Evolutionary conservation across 2,329 filamentous ascomycete species (phyloP).

Genomic region (Capronia americana): DNA sequence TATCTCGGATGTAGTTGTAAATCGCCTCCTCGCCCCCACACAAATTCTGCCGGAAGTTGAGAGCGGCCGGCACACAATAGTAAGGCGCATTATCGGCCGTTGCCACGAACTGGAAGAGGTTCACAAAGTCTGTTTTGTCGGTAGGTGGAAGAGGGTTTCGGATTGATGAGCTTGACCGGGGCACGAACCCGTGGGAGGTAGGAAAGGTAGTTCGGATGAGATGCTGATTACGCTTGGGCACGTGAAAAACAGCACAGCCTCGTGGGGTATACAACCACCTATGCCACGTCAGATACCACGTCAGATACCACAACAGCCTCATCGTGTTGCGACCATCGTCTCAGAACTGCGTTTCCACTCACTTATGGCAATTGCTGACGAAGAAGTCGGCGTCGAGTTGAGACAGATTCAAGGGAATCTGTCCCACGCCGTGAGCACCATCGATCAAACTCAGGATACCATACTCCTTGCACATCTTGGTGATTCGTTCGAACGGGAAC

Average conservation of each 20-base stretch:
- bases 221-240: constrained; percentile 75
- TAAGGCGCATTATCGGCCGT: constrained; percentile 77
- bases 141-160: constrained; percentile 31
- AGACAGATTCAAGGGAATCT: constrained; percentile 72
- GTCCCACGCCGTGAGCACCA: constrained; percentile 83
- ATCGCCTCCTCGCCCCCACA: constrained; percentile 78
- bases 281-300: constrained; percentile 18
- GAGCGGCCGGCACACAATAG: constrained; percentile 72
- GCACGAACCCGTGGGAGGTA: constrained; percentile 78
- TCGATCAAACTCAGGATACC: constrained; percentile 78
- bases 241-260: constrained; percentile 80
- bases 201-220: constrained; percentile 76
- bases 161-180: constrained; percentile 43
- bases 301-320: constrained; percentile 14
- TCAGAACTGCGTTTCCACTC: constrained; percentile 26
- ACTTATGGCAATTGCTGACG: constrained; percentile 83
- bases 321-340: constrained; percentile 5
- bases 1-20: constrained; percentile 64
- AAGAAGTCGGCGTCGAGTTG: constrained; percentile 82
- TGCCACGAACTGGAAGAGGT: constrained; percentile 76
- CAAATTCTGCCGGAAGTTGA: constrained; percentile 71
- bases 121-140: constrained; percentile 66
- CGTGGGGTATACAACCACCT: constrained; percentile 81
- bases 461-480: constrained; percentile 67
- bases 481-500: constrained; percentile 77